Evolutionary conservation across 352 stramenopile species (phyloP).

Genomic region (Phytophthora constricta): DNA sequence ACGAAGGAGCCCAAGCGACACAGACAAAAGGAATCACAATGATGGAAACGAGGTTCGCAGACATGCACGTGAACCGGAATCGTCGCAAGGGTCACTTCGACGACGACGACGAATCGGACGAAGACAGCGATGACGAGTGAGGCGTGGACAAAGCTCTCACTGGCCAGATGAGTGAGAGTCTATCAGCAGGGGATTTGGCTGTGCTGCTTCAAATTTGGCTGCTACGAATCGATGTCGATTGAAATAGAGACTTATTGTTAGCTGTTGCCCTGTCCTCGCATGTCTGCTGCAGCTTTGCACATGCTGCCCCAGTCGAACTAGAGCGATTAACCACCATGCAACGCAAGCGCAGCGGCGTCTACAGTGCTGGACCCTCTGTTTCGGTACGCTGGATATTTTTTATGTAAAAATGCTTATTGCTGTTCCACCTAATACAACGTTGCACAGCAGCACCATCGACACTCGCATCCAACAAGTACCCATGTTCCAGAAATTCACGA

Average conservation of each 20-base stretch:
- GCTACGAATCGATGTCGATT: slow-evolving; percentile 22
- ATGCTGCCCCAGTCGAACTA: slow-evolving; percentile 1
- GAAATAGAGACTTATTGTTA: slow-evolving; percentile 47
- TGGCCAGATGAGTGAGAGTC: not conserved
- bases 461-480: slow-evolving; percentile 2
- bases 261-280: not conserved
- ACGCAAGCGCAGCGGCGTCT: slow-evolving; percentile 29
- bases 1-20: slow-evolving; percentile 17
- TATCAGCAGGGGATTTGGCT: slow-evolving; percentile 9
- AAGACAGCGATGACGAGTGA: slow-evolving; percentile 60
- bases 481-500: slow-evolving; percentile 18
- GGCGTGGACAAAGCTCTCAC: not conserved
- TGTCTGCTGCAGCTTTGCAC: not conserved
- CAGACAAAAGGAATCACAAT: slow-evolving; percentile 65
- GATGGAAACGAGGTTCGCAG: slow-evolving; percentile 53
- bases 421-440: too few species aligned
- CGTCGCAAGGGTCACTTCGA: slow-evolving; percentile 78
- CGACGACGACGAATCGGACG: slow-evolving; percentile 64
- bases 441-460: slow-evolving; percentile 18
- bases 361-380: slow-evolving; percentile 19
- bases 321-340: slow-evolving; percentile 28
- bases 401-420: not conserved
- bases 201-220: slow-evolving; percentile 29
- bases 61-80: slow-evolving; percentile 81
- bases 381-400: slow-evolving; percentile 17